phyloP scores from a whole-genome alignment of 768 basidiomycete species.

The Tulasnella sp. region DNA sequence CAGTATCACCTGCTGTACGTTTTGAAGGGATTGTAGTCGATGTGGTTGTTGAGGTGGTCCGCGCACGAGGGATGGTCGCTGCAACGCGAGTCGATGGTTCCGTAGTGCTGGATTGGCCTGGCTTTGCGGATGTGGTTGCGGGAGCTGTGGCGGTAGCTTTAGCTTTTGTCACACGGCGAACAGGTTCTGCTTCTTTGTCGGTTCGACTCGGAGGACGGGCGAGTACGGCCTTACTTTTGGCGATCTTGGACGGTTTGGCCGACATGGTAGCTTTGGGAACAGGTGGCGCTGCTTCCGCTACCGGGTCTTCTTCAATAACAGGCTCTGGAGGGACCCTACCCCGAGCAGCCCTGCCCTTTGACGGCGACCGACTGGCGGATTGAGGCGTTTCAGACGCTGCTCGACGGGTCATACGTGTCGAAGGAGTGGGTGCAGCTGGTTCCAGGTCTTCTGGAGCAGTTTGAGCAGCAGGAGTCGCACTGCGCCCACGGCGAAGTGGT shows the following conservation, averaged over 20 bases:
- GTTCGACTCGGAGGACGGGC: not conserved
- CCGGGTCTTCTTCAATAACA: not conserved
- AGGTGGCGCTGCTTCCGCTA: not conserved
- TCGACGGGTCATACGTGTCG: not conserved
- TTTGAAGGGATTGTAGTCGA: not conserved
- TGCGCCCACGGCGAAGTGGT: slow-evolving; percentile 3
- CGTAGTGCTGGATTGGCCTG: not conserved
- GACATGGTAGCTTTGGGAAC: not conserved
- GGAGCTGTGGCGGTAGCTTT: not conserved
- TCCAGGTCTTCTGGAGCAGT: not conserved
- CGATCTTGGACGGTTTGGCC: slow-evolving; percentile 1
- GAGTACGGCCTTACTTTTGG: not conserved
- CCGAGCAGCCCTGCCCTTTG: not conserved
- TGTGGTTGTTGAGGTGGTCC: not conserved
- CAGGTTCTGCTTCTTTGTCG: not conserved
- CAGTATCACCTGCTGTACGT: not conserved
- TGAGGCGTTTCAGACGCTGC: slow-evolving; percentile 1
- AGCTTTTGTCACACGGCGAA: not conserved
- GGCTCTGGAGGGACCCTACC: not conserved
- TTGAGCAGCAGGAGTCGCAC: not conserved
- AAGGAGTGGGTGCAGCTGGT: not conserved
- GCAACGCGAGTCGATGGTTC: not conserved
- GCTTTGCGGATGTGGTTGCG: not conserved
- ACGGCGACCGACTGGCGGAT: not conserved
- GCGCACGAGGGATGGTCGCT: not conserved